These are phyloP conservation scores for Vigna unguiculata DNA, from an alignment of 306 rosid species.

Conservation along the genomic window DNA sequence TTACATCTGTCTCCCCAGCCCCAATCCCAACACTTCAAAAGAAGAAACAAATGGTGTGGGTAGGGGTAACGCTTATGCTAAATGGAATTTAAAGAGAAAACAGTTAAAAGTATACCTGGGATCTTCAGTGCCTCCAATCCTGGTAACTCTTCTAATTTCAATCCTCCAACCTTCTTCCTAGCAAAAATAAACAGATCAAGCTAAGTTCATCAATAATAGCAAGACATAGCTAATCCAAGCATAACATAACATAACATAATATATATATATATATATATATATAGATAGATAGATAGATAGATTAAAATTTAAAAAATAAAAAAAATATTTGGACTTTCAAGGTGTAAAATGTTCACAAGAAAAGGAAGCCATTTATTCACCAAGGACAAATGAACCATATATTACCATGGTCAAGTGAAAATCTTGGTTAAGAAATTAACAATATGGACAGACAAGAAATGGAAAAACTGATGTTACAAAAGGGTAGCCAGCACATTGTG, in stretches of 20 bases:
- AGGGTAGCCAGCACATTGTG: slow-evolving; percentile 26
- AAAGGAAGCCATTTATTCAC: slow-evolving; percentile 28
- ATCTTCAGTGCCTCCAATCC: slow-evolving; percentile 86
- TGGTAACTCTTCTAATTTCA: slow-evolving; percentile 90
- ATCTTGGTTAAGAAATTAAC: slow-evolving; percentile 31
- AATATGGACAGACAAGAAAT: slow-evolving; percentile 36
- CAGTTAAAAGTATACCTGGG: slow-evolving; percentile 65
- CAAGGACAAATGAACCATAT: slow-evolving; percentile 19
- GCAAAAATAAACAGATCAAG: slow-evolving; percentile 45
- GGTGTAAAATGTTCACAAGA: slow-evolving; percentile 22
- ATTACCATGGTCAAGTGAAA: slow-evolving; percentile 25
- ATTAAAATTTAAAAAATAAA: neutral
- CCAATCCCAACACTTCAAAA: neutral
- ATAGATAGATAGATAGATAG: too few relatives aligned
- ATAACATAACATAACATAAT: neutral
- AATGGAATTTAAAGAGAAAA: slow-evolving; percentile 28
- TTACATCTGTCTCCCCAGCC: neutral
- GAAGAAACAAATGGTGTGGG: neutral
- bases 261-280: too few relatives aligned
- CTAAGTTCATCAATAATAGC: slow-evolving; percentile 34
- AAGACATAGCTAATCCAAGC: slow-evolving; percentile 12
- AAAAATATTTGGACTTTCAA: neutral
- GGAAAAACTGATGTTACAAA: slow-evolving; percentile 19
- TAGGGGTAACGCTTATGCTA: slow-evolving; percentile 12
- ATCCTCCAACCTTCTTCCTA: slow-evolving; percentile 94